A percentile compares a stretch with the other conserved stretches of the same genome.
Evolutionary conservation across 2,329 filamentous ascomycete species (phyloP).

Genomic region (Bertia moriformis): DNA sequence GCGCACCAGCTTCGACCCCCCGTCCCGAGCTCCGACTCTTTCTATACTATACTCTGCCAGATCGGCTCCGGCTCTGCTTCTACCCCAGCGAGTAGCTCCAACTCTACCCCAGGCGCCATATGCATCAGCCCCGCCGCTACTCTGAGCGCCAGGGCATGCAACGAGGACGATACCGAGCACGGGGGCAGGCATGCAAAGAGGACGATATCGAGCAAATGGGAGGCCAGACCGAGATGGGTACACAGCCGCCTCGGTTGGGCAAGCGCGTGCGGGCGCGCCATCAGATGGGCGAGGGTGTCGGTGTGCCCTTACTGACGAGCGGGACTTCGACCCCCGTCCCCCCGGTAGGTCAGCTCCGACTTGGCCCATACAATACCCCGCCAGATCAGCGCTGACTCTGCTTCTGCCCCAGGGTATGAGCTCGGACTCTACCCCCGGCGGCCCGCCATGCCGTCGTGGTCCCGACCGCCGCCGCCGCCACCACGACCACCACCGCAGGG

Average conservation of each 20-base stretch:
- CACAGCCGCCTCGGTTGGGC: slow-evolving; percentile 19
- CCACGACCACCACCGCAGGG: slow-evolving; percentile 14
- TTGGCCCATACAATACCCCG: slow-evolving; percentile 32
- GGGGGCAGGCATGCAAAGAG: slow-evolving; percentile 17
- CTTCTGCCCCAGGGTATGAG: slow-evolving; percentile 29
- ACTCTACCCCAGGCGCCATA: background rate
- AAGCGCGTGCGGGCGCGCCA: slow-evolving; percentile 23
- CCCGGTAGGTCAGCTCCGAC: slow-evolving; percentile 23
- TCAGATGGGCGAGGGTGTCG: slow-evolving; percentile 16
- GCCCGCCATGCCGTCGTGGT: slow-evolving; percentile 11
- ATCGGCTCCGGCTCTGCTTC: too few relatives aligned
- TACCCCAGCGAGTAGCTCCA: background rate
- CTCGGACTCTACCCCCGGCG: slow-evolving; percentile 30
- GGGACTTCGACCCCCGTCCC: too few relatives aligned
- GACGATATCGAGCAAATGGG: slow-evolving; percentile 14
- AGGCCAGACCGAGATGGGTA: slow-evolving; percentile 16
- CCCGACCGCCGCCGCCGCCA: slow-evolving; percentile 26
- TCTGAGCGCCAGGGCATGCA: slow-evolving; percentile 9
- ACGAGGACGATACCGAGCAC: slow-evolving; percentile 17
- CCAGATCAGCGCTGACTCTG: slow-evolving; percentile 29
- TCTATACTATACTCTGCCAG: too few relatives aligned
- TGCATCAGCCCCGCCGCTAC: background rate
- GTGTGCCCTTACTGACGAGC: too few relatives aligned
- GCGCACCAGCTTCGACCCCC: too few relatives aligned
- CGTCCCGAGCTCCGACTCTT: too few relatives aligned